These are phyloP conservation scores for Mucor plumbeus DNA, from an alignment of 371 early-diverging fungal genomes.

Conservation along the genomic window DNA sequence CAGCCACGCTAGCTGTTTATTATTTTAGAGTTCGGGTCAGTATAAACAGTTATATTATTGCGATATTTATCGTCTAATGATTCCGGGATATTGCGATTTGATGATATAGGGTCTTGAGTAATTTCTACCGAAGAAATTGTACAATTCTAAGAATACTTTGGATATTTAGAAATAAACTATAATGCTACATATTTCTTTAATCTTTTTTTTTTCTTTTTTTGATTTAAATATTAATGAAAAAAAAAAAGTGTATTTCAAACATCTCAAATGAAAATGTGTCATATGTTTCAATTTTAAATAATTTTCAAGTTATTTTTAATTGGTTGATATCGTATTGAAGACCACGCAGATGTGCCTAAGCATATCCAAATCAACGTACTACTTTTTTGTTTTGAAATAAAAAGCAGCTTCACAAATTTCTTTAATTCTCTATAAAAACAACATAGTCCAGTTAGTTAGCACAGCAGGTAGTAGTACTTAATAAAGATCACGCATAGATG, in stretches of 20 bases:
- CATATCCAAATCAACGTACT: too few species aligned
- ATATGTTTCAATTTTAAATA: not conserved
- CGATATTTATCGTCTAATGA: not conserved
- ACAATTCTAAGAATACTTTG: not conserved
- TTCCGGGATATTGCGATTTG: not conserved
- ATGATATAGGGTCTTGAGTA: not conserved
- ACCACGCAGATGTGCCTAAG: too few species aligned
- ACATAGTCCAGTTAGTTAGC: too few species aligned
- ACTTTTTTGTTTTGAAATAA: too few species aligned
- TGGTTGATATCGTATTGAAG: too few species aligned
- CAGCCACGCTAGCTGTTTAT: conserved; percentile 6
- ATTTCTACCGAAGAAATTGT: not conserved
- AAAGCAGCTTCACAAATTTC: too few species aligned
- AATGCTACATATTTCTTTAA: too few species aligned
- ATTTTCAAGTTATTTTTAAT: too few species aligned
- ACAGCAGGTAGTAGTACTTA: not conserved
- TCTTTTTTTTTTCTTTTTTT: not conserved
- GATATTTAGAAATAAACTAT: too few species aligned
- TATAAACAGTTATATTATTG: not conserved
- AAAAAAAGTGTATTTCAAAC: not conserved
- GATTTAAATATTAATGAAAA: too few species aligned
- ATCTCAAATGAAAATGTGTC: not conserved
- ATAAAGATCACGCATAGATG: not conserved
- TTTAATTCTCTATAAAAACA: too few species aligned
- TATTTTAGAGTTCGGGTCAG: not conserved